Evolutionary conservation across 805 yeast species (phyloP).

Genomic region (Candida broadrunensis): DNA sequence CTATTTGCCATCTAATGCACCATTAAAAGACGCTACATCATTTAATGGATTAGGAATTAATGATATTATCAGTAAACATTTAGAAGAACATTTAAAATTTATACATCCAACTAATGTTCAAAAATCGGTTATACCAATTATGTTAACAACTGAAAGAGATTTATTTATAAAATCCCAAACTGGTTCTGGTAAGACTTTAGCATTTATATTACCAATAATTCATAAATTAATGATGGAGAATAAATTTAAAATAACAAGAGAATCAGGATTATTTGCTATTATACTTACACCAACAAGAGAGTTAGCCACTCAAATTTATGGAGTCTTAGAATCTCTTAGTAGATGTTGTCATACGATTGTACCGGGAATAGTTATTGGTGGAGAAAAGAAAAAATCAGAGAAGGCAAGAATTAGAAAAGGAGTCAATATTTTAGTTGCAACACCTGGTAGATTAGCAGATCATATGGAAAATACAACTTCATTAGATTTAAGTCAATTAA

Average conservation of each 20-base stretch:
- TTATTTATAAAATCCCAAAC: conserved; percentile 94
- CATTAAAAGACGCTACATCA: conserved; percentile 63
- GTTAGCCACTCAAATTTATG: conserved; percentile 83
- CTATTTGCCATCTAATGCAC: conserved; percentile 77
- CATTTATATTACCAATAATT: conserved; percentile 82
- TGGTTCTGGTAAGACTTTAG: conserved; percentile 95
- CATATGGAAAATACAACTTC: conserved; percentile 87
- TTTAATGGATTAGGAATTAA: conserved; percentile 73
- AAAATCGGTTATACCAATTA: conserved; percentile 67
- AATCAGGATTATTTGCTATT: conserved; percentile 83
- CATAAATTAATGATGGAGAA: conserved; percentile 61
- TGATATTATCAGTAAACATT: conserved; percentile 48
- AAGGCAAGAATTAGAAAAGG: conserved; percentile 96
- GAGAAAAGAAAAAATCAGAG: conserved; percentile 95
- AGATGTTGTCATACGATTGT: conserved; percentile 84
- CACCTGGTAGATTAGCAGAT: conserved; percentile 95
- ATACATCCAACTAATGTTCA: conserved; percentile 84
- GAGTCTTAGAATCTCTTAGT: conserved; percentile 70
- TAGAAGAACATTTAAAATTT: conserved; percentile 55
- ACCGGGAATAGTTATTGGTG: conserved; percentile 96
- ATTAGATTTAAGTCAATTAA: conserved; percentile 65
- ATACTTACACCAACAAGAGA: conserved; percentile 94
- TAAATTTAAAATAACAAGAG: conserved; percentile 45
- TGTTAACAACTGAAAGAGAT: conserved; percentile 45
- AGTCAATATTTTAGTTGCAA: conserved; percentile 91